A percentile compares a stretch with the other conserved stretches of the same genome.
Evolutionary conservation across 2,329 filamentous ascomycete species (phyloP).

Genomic region (Hymenoscyphus occultus): DNA sequence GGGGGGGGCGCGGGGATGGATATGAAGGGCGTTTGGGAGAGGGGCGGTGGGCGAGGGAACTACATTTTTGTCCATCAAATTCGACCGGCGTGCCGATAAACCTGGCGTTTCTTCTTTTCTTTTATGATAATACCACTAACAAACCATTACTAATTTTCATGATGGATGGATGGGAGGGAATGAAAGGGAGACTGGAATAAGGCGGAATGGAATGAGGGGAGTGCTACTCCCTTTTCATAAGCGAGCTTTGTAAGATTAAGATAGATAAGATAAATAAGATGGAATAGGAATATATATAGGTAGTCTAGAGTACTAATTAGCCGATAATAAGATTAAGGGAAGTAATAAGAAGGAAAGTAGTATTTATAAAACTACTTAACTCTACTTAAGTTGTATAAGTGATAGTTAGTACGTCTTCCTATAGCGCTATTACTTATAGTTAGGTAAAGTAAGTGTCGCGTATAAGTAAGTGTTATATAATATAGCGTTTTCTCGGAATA

Average conservation of each 20-base stretch:
- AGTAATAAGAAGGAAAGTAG: no score
- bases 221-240: neutral
- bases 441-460: no score
- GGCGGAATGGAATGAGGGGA: neutral
- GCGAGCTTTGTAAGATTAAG: neutral
- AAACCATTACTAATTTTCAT: neutral
- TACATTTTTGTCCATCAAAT: neutral
- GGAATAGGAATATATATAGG: neutral
- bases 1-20: neutral
- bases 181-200: neutral
- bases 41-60: slow-evolving; percentile 7
- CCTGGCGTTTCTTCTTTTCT: neutral
- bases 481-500: no score
- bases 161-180: neutral
- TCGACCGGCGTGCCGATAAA: slow-evolving; percentile 18
- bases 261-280: neutral
- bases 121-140: slow-evolving; percentile 1
- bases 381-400: no score
- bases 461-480: no score
- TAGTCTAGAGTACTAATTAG: no score
- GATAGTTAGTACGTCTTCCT: no score
- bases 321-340: no score
- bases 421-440: no score
- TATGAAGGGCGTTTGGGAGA: slow-evolving; percentile 7
- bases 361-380: no score